phyloP scores from a whole-genome alignment of 306 rosid species.

The Vicia villosa region DNA sequence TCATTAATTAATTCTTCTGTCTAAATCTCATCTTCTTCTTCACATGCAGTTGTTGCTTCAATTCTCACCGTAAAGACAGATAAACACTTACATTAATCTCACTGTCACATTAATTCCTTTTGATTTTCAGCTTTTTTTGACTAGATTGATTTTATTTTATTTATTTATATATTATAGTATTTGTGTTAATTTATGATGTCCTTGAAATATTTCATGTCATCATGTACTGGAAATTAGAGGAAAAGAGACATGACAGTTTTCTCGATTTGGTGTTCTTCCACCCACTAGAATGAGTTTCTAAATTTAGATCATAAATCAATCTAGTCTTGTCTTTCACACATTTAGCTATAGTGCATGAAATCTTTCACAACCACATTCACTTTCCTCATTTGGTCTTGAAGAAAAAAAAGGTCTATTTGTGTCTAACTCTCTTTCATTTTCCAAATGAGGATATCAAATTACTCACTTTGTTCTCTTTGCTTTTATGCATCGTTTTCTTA shows the following conservation, averaged over 20 bases:
- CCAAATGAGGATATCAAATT: constrained; percentile 6
- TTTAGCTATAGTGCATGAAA: constrained; percentile 38
- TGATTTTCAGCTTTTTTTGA: too few species aligned
- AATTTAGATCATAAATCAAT: constrained; percentile 44
- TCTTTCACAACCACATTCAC: constrained; percentile 54
- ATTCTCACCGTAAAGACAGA: constrained; percentile 10
- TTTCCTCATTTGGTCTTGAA: constrained; percentile 74
- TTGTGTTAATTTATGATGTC: constrained; percentile 10
- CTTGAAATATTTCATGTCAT: constrained; percentile 40
- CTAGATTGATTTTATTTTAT: neutral
- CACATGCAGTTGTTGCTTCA: constrained; percentile 9
- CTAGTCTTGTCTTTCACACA: constrained; percentile 59
- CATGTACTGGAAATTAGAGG: constrained; percentile 27
- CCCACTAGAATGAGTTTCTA: constrained; percentile 48
- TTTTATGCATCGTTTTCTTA: neutral
- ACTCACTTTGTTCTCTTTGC: neutral
- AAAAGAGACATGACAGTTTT: constrained; percentile 31
- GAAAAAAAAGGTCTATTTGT: neutral
- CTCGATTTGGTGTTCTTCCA: constrained; percentile 43
- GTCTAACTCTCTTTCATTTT: constrained; percentile 11
- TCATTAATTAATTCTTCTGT: neutral
- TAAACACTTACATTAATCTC: neutral
- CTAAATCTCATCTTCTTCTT: constrained; percentile 3
- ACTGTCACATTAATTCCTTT: neutral
- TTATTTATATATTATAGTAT: neutral